These are phyloP conservation scores for Solanum dulcamara DNA, from an alignment of 257 asterid genomes.

Conservation along the genomic window DNA sequence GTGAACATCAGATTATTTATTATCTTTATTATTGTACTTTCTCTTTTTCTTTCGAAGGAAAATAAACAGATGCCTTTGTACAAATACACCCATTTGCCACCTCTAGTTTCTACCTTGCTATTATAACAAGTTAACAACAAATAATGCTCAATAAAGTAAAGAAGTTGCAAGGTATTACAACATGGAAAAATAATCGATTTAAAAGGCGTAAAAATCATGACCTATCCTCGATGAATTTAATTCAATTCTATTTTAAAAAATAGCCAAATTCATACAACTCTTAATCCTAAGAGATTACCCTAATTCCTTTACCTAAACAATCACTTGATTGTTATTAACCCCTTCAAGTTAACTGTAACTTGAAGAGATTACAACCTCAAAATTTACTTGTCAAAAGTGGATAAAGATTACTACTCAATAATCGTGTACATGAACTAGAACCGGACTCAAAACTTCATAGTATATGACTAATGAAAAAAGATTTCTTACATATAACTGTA, in stretches of 20 bases:
- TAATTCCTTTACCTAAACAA: not conserved
- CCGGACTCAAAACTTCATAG: not conserved
- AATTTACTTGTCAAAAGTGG: not conserved
- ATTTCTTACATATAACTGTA: not conserved
- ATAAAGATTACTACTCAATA: not conserved
- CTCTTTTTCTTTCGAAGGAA: not conserved
- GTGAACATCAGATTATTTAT: not conserved
- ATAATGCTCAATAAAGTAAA: too few relatives aligned
- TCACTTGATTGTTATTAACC: not conserved
- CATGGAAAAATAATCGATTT: too few relatives aligned
- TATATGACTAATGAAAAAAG: not conserved
- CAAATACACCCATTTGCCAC: not conserved
- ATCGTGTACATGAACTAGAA: not conserved
- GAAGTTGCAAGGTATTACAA: too few relatives aligned
- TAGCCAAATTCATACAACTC: not conserved
- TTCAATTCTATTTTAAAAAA: too few relatives aligned
- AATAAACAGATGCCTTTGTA: not conserved
- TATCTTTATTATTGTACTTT: not conserved
- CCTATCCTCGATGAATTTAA: too few relatives aligned
- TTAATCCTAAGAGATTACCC: not conserved
- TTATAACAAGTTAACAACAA: too few relatives aligned
- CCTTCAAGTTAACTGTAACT: not conserved
- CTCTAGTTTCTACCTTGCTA: not conserved
- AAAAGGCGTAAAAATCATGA: too few relatives aligned
- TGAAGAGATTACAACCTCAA: not conserved